These are phyloP conservation scores for Venturiaceae sp. DNA, from an alignment of 2,329 filamentous ascomycete genomes.

Conservation along the genomic window DNA sequence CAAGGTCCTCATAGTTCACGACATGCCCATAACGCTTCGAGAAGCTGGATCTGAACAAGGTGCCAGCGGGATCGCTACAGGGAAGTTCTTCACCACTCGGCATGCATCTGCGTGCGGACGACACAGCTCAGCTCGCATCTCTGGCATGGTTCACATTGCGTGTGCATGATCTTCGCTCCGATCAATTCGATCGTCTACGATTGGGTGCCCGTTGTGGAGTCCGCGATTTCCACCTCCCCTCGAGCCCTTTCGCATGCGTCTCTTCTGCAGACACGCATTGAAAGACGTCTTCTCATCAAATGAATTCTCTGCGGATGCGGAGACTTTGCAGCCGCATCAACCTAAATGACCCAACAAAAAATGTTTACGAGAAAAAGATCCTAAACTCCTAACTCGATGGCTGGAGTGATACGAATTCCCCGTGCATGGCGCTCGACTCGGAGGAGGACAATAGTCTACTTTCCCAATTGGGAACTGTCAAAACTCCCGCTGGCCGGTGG, in stretches of 20 bases:
- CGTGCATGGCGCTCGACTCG: neutral
- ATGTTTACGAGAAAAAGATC: neutral
- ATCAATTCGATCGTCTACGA: no score
- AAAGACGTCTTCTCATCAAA: neutral
- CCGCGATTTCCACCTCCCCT: neutral
- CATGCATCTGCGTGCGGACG: neutral
- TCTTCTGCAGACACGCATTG: neutral
- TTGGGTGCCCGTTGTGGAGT: neutral
- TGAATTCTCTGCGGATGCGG: neutral
- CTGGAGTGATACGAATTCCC: neutral
- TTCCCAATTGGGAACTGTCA: neutral
- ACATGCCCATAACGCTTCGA: no score
- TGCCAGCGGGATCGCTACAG: neutral
- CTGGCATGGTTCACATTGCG: neutral
- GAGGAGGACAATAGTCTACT: neutral
- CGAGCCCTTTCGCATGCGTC: neutral
- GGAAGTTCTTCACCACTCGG: neutral
- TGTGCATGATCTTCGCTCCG: neutral
- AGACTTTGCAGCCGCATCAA: neutral
- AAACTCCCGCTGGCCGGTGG: no score
- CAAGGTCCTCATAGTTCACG: no score
- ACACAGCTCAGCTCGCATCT: neutral
- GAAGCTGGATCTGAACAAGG: no score
- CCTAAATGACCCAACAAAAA: neutral
- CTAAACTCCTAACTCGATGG: neutral